These are phyloP conservation scores for Cryphonectria japonica DNA, from an alignment of 2,329 filamentous ascomycete genomes.

Conservation along the genomic window DNA sequence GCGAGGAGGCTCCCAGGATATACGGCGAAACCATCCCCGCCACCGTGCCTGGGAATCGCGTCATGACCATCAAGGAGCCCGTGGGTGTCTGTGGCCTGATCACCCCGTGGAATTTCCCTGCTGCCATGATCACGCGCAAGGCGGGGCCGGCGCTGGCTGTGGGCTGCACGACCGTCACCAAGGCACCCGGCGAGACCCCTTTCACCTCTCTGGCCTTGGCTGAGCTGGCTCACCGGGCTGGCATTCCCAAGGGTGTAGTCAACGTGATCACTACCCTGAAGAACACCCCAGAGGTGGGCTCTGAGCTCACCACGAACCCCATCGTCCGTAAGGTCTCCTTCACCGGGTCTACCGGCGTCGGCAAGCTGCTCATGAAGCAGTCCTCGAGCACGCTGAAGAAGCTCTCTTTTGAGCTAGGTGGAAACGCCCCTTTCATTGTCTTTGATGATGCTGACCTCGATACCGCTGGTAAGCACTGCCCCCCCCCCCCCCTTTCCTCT, in stretches of 20 bases:
- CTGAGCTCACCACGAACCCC: constrained; percentile 74
- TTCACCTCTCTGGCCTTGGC: constrained; percentile 87
- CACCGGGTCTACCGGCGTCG: constrained; percentile 76
- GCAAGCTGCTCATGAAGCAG: constrained; percentile 86
- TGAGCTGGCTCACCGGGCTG: constrained; percentile 83
- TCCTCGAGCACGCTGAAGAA: constrained; percentile 80
- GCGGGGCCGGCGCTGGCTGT: constrained; percentile 79
- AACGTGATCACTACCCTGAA: constrained; percentile 82
- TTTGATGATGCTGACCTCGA: constrained; percentile 95
- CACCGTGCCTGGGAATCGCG: constrained; percentile 70
- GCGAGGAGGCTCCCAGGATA: constrained; percentile 73
- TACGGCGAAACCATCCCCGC: constrained; percentile 78
- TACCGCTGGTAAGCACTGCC: constrained; percentile 51
- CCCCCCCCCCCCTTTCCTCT: no score
- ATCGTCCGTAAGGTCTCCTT: constrained; percentile 90
- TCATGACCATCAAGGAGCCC: constrained; percentile 80
- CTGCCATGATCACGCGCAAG: constrained; percentile 75
- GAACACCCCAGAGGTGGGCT: constrained; percentile 80
- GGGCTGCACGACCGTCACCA: constrained; percentile 93
- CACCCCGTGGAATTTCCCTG: constrained; percentile 88
- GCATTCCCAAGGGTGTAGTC: constrained; percentile 86
- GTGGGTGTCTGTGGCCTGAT: constrained; percentile 83
- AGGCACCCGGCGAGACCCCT: constrained; percentile 89
- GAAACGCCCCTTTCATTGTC: constrained; percentile 91
- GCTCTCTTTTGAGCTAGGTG: constrained; percentile 82